Percentiles rank a stretch among this genome's conserved stretches.
Conservation (phyloP, 2,329 filamentous ascomycete species). For the Davidsoniella virescens region DNA sequence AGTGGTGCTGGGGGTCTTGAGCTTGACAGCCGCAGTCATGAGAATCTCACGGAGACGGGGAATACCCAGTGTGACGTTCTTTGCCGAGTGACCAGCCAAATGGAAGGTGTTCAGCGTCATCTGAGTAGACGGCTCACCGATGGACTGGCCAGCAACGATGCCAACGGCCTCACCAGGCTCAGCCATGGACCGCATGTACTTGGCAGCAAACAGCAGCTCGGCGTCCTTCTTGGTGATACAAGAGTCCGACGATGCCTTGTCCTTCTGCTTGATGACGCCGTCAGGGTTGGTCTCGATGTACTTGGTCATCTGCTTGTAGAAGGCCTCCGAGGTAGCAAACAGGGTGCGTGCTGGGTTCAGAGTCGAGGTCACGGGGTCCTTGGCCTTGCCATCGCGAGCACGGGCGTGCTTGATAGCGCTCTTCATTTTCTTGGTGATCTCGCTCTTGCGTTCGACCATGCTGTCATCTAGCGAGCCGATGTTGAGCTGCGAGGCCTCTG, state of each 20-base stretch:
- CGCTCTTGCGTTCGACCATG: slow-evolving; percentile 35
- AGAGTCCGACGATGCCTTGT: slow-evolving; percentile 19
- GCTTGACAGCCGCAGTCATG: slow-evolving; percentile 85
- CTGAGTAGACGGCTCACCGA: slow-evolving; percentile 93
- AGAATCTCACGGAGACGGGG: slow-evolving; percentile 92
- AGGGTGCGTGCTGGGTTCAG: slow-evolving; percentile 63
- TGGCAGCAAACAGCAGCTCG: slow-evolving; percentile 71
- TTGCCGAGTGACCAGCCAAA: slow-evolving; percentile 92
- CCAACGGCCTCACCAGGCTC: slow-evolving; percentile 94
- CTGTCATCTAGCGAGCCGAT: slow-evolving; percentile 36
- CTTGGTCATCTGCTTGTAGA: slow-evolving; percentile 53
- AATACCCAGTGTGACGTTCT: slow-evolving; percentile 98
- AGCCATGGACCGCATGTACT: slow-evolving; percentile 81
- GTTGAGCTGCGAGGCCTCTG: slow-evolving; percentile 60
- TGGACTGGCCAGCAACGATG: slow-evolving; percentile 89
- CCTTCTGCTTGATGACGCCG: slow-evolving; percentile 31
- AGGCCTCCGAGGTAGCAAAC: slow-evolving; percentile 79
- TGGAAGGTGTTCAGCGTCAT: slow-evolving; percentile 99
- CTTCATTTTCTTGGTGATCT: slow-evolving; percentile 66
- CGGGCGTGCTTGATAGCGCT: slow-evolving; percentile 59
- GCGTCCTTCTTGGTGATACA: slow-evolving; percentile 53
- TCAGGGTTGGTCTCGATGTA: slow-evolving; percentile 68
- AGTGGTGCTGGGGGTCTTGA: slow-evolving; percentile 84
- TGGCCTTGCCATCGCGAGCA: slow-evolving; percentile 36
- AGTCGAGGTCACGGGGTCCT: slow-evolving; percentile 58